Evolutionary conservation across 1,284 basidiomycete genomes (phyloP), one percentile per base, ranked within the genome.

Genomic region (Hymenochaete sp.): DNA sequence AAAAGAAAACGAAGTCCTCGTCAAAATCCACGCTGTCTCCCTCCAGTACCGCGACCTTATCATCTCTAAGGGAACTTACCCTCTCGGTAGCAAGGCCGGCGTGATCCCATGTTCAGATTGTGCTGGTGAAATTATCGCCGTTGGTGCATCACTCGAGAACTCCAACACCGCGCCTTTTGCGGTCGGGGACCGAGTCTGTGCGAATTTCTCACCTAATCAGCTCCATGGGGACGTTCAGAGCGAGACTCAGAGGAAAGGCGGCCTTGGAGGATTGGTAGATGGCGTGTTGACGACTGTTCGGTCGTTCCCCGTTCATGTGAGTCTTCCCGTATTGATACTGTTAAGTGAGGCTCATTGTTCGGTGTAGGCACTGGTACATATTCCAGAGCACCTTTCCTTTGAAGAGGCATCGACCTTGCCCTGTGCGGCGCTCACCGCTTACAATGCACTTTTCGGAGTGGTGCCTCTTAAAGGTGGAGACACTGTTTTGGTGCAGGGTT

Each of bases 91-190:
- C 27, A 60, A 59, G 22, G 53, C 56, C 3, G 57, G 71, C 31
- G 52, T 71, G 2, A 65, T 79, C 13, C 77, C 78, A 1, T 64
- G 68, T 56, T 81, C 78, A 4, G 80, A 83, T 53, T 68, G 72
- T 51, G 77, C 80, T 11, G 79, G 80, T 7, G 73, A 79, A 19
- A 54, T 64, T 82, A 38, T 59, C 77, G 29, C 65, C 68, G 2
- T 79, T 14, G 79, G 79, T 3, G n/a, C n/a, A n/a, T n/a, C n/a
- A n/a, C n/a, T n/a, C n/a, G n/a, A n/a, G n/a, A 59, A 62, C 28
- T 67, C 67, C 10, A 75, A 78, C n/a, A 67, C 57, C 27, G 57
- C 59, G 10, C n/a, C n/a, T n/a, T 79, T 68, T 68, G 67, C 68
- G 48, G 49, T 59, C 2, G 77, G 79, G 9, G 77, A 82, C 55